These are phyloP conservation scores for Leucoagaricus sp. DNA, from an alignment of 1,284 basidiomycete genomes.

Conservation along the genomic window DNA sequence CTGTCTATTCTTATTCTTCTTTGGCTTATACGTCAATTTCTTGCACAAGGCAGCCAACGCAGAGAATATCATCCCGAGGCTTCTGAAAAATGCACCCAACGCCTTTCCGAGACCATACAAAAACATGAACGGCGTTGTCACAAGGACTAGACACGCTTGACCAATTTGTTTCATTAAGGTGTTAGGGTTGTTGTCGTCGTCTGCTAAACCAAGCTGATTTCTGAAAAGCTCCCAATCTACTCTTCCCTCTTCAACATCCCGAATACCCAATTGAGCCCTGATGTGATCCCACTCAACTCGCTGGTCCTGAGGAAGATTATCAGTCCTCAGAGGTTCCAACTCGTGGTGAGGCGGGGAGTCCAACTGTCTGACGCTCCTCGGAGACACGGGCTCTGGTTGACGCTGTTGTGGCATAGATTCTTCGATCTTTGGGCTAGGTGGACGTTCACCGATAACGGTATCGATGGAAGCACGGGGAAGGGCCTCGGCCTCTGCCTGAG, in stretches of 20 bases:
- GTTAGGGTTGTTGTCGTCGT: background rate
- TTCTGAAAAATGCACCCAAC: background rate
- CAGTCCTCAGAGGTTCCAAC: background rate
- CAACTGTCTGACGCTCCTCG: background rate
- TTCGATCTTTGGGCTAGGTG: background rate
- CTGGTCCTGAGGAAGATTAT: background rate
- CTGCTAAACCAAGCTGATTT: background rate
- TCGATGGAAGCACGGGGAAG: slow-evolving; percentile 6
- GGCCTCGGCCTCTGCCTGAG: slow-evolving; percentile 1
- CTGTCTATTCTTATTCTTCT: background rate
- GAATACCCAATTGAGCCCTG: background rate
- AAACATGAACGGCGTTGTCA: slow-evolving; percentile 4
- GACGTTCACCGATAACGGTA: background rate
- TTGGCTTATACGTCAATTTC: slow-evolving; percentile 1
- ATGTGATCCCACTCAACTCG: slow-evolving; percentile 6
- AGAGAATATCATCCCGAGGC: background rate
- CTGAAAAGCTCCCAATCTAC: background rate
- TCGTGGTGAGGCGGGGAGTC: background rate
- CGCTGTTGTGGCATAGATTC: background rate
- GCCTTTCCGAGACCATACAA: background rate
- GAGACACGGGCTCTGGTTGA: too few relatives aligned
- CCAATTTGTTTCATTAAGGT: background rate
- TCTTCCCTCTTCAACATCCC: background rate
- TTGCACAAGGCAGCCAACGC: background rate
- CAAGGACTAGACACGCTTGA: background rate